These are phyloP conservation scores for Fusarium miscanthi DNA, from an alignment of 2,329 filamentous ascomycete species.

Conservation along the genomic window DNA sequence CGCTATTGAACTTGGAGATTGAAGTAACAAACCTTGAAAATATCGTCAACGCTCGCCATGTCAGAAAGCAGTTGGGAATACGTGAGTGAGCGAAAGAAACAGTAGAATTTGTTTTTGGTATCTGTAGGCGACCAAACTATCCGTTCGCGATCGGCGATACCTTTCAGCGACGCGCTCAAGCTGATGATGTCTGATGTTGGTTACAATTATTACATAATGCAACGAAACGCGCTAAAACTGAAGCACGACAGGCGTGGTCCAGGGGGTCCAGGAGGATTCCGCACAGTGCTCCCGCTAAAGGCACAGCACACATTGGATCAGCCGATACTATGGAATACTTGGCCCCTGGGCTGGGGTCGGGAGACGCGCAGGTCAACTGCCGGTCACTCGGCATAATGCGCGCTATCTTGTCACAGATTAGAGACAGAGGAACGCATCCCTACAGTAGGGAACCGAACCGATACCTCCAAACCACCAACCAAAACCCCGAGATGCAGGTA, in stretches of 20 bases:
- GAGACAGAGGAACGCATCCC: constrained; percentile 22
- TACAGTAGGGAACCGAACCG: constrained; percentile 22
- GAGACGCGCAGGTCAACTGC: constrained; percentile 11
- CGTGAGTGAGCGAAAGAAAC: not conserved
- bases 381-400: constrained; percentile 14
- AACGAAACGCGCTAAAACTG: constrained; percentile 5
- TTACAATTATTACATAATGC: constrained; percentile 24
- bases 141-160: constrained; percentile 22
- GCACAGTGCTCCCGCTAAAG: constrained; percentile 20
- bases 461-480: constrained; percentile 40
- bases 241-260: constrained; percentile 1
- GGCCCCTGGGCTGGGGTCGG: constrained; percentile 11
- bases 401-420: constrained; percentile 26
- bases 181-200: constrained; percentile 19
- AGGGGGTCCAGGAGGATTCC: not conserved
- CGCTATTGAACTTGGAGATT: not conserved
- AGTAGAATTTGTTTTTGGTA: not conserved
- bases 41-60: constrained; percentile 69
- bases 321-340: constrained; percentile 23
- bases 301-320: not conserved
- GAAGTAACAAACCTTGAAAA: constrained; percentile 61
- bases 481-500: constrained; percentile 42
- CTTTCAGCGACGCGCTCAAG: constrained; percentile 18
- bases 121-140: not conserved
- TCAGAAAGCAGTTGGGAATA: too few relatives aligned